Base-by-base conservation (phyloP, 305 asterid genomes). In the Plantago coronopus region DNA sequence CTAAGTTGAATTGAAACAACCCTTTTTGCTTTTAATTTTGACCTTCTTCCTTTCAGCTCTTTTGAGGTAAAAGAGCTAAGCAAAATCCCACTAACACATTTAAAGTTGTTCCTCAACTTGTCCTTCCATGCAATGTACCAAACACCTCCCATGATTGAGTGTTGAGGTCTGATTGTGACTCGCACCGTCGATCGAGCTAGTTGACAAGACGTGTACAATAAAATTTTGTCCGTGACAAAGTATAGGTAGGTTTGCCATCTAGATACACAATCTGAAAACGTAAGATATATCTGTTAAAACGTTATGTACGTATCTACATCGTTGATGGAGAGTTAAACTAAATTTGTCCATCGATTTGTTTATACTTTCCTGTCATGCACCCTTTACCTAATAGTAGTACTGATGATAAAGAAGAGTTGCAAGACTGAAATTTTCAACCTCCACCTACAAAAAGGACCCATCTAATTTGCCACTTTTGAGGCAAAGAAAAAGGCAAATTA, bases 11-110 rank as follows among this genome's bases (percentile, higher is more conserved):
- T 51, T 66, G 59, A 53, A 62, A 16, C 61, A 21, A 62, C 12
- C 48, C 18, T 53, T 64, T 79, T 77, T 51, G 61, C 79, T 60
- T 79, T 83, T 79, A 59, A 74, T 68, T 76, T 88, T 79, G 91
- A 81, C 87, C 87, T 81, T 65, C 75, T 7, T 68, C 62, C 95
- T 88, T 89, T 89, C 97, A 82, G 76, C 97, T 82, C 95, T 89
- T 89, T 89, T 84, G 75, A 86, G 82, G 96, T 64, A 34, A 54
- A 27, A 34, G 7, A 34, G 12, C 11, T 34, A 34, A 48, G 59
- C 61, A 69, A 63, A 74, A 70, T 38, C 70, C 58, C 51, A 50
- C 60, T 48, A 11, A 29, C n/a, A 34, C 17, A 53, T 46, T 20
- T 14, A 38, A 56, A 22, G 59, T 62, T 63, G 53, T 53, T 0